Conservation (phyloP, 2,329 filamentous ascomycete genomes). For the Trichoderma harzianum region DNA sequence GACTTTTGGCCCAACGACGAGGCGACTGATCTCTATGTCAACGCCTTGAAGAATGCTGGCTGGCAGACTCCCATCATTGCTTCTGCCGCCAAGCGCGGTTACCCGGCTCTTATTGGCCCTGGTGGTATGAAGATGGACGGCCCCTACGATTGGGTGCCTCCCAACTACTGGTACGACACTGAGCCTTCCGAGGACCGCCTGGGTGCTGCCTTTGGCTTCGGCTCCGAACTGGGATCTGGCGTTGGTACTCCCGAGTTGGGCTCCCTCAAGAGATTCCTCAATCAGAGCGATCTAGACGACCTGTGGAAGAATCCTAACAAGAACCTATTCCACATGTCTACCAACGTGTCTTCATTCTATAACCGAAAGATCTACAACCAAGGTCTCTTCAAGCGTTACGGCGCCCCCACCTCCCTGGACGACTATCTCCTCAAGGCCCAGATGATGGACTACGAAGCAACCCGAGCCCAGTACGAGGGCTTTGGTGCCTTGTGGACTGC, state of each 20-base stretch:
- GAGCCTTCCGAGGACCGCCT: slow-evolving; percentile 37
- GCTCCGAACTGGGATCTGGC: slow-evolving; percentile 59
- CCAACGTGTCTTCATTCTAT: slow-evolving; percentile 52
- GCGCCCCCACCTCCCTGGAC: slow-evolving; percentile 46
- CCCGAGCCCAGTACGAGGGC: slow-evolving; percentile 55
- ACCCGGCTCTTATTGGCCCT: slow-evolving; percentile 48
- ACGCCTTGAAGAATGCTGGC: slow-evolving; percentile 46
- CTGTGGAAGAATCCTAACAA: slow-evolving; percentile 55
- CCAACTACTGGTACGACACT: slow-evolving; percentile 59
- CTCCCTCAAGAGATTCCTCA: slow-evolving; percentile 54
- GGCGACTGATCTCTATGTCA: slow-evolving; percentile 51
- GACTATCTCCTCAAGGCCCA: slow-evolving; percentile 60
- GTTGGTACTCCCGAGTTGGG: slow-evolving; percentile 58
- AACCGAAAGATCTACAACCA: slow-evolving; percentile 56
- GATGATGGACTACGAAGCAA: slow-evolving; percentile 63
- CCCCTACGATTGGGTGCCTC: slow-evolving; percentile 64
- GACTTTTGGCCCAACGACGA: slow-evolving; percentile 61
- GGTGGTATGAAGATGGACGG: slow-evolving; percentile 65
- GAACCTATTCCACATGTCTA: slow-evolving; percentile 58
- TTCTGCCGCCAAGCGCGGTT: slow-evolving; percentile 55
- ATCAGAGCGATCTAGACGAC: slow-evolving; percentile 46
- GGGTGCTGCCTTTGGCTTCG: slow-evolving; percentile 61
- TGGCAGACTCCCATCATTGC: slow-evolving; percentile 58
- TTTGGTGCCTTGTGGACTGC: slow-evolving; percentile 51
- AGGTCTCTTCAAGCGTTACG: slow-evolving; percentile 50